These are phyloP conservation scores for Eucalyptus guilfoylei DNA, from an alignment of 345 rosid species.

Conservation along the genomic window DNA sequence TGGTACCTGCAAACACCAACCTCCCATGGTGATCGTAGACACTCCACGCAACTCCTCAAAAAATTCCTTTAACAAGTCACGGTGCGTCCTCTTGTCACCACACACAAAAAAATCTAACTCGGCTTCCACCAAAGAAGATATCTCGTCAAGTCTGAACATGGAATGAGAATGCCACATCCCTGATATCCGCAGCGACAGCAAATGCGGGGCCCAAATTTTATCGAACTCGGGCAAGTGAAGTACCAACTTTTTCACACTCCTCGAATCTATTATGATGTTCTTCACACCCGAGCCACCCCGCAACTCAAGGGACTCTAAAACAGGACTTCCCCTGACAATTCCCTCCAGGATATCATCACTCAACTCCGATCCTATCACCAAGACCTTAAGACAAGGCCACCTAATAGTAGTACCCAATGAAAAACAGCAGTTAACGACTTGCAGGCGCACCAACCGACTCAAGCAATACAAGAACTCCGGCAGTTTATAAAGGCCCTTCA, in stretches of 20 bases:
- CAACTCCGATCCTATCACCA: not conserved
- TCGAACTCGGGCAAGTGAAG: fast-evolving
- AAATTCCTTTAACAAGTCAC: not conserved
- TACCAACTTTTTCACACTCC: not conserved
- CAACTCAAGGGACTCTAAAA: not conserved
- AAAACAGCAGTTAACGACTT: not conserved
- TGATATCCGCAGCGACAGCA: not conserved
- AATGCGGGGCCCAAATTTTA: not conserved
- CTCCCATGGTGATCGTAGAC: not conserved
- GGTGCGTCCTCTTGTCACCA: not conserved
- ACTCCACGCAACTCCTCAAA: too few species aligned
- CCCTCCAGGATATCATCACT: not conserved
- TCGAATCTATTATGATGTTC: not conserved
- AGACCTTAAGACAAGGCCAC: not conserved
- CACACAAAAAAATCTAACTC: not conserved
- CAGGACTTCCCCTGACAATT: not conserved
- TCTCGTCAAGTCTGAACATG: not conserved
- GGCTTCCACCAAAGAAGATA: not conserved
- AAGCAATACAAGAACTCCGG: not conserved
- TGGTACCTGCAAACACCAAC: too few species aligned
- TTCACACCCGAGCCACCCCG: fast-evolving
- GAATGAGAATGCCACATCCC: not conserved
- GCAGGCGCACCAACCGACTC: not conserved
- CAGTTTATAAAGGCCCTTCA: not conserved
- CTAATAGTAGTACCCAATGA: not conserved